Base-by-base conservation (phyloP, 257 asterid genomes). In the Nicotiana undulata region DNA sequence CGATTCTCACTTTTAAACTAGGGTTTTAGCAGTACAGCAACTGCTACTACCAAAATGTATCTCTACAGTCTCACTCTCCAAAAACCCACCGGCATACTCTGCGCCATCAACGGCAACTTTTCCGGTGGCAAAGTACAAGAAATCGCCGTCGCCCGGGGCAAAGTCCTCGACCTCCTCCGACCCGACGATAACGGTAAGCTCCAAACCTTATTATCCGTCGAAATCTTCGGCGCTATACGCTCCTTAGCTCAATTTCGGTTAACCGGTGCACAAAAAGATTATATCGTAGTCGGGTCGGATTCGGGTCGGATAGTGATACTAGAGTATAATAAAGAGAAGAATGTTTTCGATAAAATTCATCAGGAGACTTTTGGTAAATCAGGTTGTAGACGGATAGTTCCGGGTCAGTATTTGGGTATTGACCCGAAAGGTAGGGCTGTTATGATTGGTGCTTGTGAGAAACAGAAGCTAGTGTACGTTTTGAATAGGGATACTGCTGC, bases 361-460 rank as follows among this genome's bases (percentile, higher is more conserved):
- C 99, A 96, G 88, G 98, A 96, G 83, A 96, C 98, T 0, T 96
- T 90, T 52, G 99, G 99, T 29, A 96, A 96, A 75, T 96, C 99
- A 1, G 99, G 99, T 4, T 94, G 99, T 81, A 90, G 98, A 52
- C 84, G 99, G 52, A 96, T 96, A 60, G 99, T 96, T 3, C 99
- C 99, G 0, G 99, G 99, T 3, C 99, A 96, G 90, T 96, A 87
- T 86, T 79, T 94, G 85, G 99, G 95, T 31, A 83, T 96, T 66
- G 99, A 96, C 85, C 99, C 99, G 11, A 96, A 96, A 89, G 99
- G 99, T 75, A 90, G 99, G 86, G 99, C 99, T 81, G 98, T 93
- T 2, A 94, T 96, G 99, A 84, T 94, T 79, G 98, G 98, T 75
- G 99, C 99, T 60, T 90, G 97, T 76, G 99, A 96, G 84, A 96